Conservation (phyloP, 805 yeast genomes). For the Zygotorulaspora sp. region DNA sequence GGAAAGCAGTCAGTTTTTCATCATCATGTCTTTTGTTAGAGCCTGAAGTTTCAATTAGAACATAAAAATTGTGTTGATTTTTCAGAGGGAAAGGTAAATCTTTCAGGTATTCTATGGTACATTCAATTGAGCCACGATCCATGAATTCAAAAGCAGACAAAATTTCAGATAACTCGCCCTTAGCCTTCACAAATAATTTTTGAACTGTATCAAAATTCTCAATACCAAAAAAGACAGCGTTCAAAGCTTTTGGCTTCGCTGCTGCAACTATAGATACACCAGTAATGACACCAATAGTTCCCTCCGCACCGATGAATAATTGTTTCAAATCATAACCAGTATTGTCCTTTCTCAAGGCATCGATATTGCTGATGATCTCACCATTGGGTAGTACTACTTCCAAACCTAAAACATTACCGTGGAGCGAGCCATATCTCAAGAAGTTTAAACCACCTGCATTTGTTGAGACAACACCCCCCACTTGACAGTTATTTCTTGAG, state of each 20-base stretch:
- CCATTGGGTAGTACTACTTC: constrained; percentile 86
- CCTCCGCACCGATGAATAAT: constrained; percentile 83
- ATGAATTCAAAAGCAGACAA: constrained; percentile 84
- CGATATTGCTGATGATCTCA: constrained; percentile 64
- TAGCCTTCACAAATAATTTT: constrained; percentile 65
- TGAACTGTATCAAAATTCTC: constrained; percentile 72
- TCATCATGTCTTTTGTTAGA: constrained; percentile 84
- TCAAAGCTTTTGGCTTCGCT: constrained; percentile 69
- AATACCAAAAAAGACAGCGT: constrained; percentile 78
- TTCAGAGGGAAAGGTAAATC: constrained; percentile 63
- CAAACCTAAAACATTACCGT: constrained; percentile 78
- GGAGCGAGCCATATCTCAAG: constrained; percentile 78
- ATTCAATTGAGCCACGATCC: constrained; percentile 63
- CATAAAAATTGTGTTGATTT: constrained; percentile 72
- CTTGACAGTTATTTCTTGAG: constrained; percentile 87
- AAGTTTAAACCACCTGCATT: constrained; percentile 88
- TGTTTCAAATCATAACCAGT: constrained; percentile 88
- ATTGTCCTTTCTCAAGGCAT: constrained; percentile 80
- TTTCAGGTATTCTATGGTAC: constrained; percentile 54
- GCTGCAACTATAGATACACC: constrained; percentile 84
- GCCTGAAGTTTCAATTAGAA: constrained; percentile 87
- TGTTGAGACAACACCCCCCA: constrained; percentile 86
- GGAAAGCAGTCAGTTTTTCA: constrained; percentile 71
- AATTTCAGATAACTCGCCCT: constrained; percentile 68
- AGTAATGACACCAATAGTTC: constrained; percentile 79